Conservation (phyloP, 345 rosid genomes). For the Eucalyptus guilfoylei region DNA sequence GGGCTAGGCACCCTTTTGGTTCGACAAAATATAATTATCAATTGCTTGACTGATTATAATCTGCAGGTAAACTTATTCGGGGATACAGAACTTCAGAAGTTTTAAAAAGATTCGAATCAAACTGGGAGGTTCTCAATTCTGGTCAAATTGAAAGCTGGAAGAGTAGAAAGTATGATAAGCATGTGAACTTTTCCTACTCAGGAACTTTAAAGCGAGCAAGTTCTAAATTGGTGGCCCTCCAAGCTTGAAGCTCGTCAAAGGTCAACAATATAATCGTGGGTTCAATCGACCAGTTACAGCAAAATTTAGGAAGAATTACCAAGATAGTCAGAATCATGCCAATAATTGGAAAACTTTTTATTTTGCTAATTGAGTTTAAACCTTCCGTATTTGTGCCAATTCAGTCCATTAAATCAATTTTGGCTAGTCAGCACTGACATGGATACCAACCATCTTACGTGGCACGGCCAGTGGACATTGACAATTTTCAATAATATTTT, state of each 20-base stretch:
- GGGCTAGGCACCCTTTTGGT: not conserved
- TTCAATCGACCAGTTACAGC: not conserved
- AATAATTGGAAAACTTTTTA: no score
- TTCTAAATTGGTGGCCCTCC: not conserved
- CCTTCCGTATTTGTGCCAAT: accelerated
- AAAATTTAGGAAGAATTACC: not conserved
- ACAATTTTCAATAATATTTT: no score
- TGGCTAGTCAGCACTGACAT: accelerated
- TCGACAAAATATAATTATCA: not conserved
- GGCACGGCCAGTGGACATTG: accelerated
- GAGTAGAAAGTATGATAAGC: not conserved
- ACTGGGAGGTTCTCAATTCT: not conserved
- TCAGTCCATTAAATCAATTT: not conserved
- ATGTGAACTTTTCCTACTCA: not conserved
- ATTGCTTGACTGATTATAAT: not conserved
- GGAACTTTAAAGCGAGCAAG: not conserved
- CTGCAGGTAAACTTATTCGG: not conserved
- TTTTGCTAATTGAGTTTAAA: no score
- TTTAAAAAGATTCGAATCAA: not conserved
- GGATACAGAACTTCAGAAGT: not conserved
- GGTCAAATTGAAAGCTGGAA: not conserved
- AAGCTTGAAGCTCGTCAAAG: not conserved
- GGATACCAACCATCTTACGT: not conserved
- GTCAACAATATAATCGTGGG: not conserved
- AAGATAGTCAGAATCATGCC: not conserved